Evolutionary conservation across 2,329 filamentous ascomycete genomes (phyloP).

Genomic region (Metarhizium rileyi): DNA sequence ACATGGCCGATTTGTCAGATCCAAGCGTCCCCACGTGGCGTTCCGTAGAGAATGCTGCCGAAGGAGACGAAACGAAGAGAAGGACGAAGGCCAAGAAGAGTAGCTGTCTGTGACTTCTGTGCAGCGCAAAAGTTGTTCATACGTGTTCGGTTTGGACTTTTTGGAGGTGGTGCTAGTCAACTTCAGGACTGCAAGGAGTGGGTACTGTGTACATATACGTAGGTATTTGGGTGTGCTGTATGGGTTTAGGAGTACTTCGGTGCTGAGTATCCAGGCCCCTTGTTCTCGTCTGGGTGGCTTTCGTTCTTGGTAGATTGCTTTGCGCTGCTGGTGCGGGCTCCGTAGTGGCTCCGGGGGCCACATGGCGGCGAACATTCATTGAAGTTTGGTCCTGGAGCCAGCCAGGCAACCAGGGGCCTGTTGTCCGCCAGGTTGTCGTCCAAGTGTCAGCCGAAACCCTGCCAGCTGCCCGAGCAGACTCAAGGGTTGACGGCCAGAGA

Average conservation of each 20-base stretch:
- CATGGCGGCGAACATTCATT: background rate
- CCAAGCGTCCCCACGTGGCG: slow-evolving; percentile 23
- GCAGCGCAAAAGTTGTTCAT: slow-evolving; percentile 15
- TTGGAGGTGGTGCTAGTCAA: slow-evolving; percentile 6
- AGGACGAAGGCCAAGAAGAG: background rate
- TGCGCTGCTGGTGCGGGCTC: background rate
- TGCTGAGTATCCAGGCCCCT: too few relatives aligned
- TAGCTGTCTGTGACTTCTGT: background rate
- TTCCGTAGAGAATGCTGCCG: slow-evolving; percentile 10
- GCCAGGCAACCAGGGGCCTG: background rate
- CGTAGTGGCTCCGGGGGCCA: slow-evolving; percentile 1
- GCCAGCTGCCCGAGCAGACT: background rate
- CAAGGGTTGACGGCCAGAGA: too few relatives aligned
- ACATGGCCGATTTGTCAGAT: slow-evolving; percentile 21
- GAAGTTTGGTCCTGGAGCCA: background rate
- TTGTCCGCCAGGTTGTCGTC: background rate
- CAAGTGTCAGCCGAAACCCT: background rate
- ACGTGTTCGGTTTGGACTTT: slow-evolving; percentile 18
- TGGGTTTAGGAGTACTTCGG: too few relatives aligned
- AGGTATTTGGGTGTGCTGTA: too few relatives aligned
- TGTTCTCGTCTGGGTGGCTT: too few relatives aligned
- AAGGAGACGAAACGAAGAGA: background rate
- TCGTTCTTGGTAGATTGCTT: background rate
- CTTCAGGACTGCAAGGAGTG: background rate
- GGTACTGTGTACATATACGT: too few relatives aligned